Evolutionary conservation across 202 grass and related monocot species (phyloP).

Genomic region (Brachypodium distachyon): DNA sequence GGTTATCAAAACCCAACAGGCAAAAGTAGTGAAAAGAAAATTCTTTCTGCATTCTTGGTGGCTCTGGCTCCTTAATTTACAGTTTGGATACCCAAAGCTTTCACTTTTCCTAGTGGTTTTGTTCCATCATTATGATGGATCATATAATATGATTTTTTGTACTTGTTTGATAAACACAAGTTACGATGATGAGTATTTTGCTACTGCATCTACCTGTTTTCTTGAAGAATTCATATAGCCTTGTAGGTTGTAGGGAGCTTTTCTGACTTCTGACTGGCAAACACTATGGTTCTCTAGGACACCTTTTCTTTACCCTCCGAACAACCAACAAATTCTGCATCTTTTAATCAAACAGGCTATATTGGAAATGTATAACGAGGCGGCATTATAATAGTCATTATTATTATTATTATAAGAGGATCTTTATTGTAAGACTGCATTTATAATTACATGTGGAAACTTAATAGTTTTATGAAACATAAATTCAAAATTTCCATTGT

Average conservation of each 20-base stretch:
- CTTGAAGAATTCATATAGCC: constrained; percentile 9
- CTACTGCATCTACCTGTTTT: constrained; percentile 5
- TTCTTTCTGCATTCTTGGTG: constrained; percentile 39
- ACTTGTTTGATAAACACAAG: constrained; percentile 21
- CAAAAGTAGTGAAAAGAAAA: constrained; percentile 32
- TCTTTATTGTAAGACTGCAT: not conserved
- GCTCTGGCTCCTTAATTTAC: constrained; percentile 16
- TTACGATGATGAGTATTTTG: constrained; percentile 9
- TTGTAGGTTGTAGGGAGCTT: constrained; percentile 5
- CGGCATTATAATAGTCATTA: not conserved
- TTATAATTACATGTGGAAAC: not conserved
- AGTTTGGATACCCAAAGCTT: constrained; percentile 20
- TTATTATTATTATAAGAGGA: not conserved
- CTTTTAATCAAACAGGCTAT: not conserved
- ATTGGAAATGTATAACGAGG: not conserved
- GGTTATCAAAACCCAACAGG: constrained; percentile 28
- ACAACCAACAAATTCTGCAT: not conserved
- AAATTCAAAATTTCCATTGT: not conserved
- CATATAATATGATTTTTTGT: constrained; percentile 30
- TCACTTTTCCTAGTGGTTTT: constrained; percentile 31
- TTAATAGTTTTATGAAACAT: not conserved
- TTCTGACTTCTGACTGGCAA: constrained; percentile 1
- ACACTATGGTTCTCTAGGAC: constrained; percentile 12
- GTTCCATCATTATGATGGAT: constrained; percentile 23
- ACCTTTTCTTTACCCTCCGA: not conserved